A percentile compares a stretch with the other conserved stretches of the same genome.
Conservation (phyloP, 208 protist species). For the Acanthamoeba lenticulata region DNA sequence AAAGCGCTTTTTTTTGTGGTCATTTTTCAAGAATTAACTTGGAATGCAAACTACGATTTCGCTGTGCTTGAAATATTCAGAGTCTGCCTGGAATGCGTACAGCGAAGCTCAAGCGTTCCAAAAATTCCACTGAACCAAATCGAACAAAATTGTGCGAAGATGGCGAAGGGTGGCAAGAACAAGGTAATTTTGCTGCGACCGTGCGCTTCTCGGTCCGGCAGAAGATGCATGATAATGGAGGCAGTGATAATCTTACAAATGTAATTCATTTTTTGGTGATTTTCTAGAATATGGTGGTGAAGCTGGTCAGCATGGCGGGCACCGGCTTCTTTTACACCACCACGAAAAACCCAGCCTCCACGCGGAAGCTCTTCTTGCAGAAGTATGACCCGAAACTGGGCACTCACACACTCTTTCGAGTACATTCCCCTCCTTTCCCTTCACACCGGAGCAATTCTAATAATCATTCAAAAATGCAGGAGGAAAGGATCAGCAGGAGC, state of each 20-base stretch:
- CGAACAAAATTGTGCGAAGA: not conserved
- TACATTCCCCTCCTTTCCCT: not conserved
- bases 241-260: constrained; percentile 64
- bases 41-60: not conserved
- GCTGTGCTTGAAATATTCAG: too few relatives aligned
- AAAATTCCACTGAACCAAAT: not conserved
- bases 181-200: not conserved
- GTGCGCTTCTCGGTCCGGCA: not conserved
- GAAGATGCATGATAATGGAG: not conserved
- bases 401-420: constrained; percentile 69
- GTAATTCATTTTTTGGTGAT: not conserved
- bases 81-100: too few relatives aligned
- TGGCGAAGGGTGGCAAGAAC: constrained; percentile 40
- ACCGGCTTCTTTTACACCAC: constrained; percentile 84
- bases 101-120: too few relatives aligned
- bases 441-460: not conserved
- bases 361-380: constrained; percentile 73
- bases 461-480: not conserved
- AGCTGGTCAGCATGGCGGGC: constrained; percentile 80
- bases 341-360: constrained; percentile 77
- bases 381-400: constrained; percentile 82
- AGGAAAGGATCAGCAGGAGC: constrained; percentile 68
- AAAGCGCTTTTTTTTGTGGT: not conserved
- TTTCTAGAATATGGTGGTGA: constrained; percentile 74
- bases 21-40: not conserved